phyloP scores from a whole-genome alignment of 2,329 filamentous ascomycete species.

The Samsoniella hepiali region DNA sequence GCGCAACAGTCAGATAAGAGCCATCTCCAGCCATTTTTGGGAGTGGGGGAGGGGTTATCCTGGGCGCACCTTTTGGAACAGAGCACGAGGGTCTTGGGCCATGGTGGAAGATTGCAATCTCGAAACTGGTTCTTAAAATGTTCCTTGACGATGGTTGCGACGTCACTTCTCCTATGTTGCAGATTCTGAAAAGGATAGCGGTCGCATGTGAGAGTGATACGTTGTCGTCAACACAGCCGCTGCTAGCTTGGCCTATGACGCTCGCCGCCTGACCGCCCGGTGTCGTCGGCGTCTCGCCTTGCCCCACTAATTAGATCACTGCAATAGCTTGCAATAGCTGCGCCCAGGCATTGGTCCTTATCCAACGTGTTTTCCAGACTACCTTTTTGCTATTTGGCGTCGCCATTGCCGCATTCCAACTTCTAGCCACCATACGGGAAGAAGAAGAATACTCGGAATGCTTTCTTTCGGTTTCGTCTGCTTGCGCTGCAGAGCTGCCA shows the following conservation, averaged over 20 bases:
- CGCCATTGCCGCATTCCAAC: background rate
- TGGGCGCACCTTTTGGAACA: conserved; percentile 68
- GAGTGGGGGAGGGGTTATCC: conserved; percentile 27
- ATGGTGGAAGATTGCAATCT: conserved; percentile 40
- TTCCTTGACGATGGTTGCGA: background rate
- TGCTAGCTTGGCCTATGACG: conserved; percentile 14
- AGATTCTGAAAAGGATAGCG: conserved; percentile 1
- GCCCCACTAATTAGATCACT: conserved; percentile 12
- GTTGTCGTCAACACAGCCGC: conserved; percentile 14
- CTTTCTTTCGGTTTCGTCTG: conserved; percentile 24
- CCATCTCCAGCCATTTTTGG: background rate
- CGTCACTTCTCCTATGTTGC: background rate
- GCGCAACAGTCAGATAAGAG: conserved; percentile 1
- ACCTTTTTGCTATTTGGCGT: background rate
- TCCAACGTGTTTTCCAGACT: background rate
- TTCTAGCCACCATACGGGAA: too few relatives aligned
- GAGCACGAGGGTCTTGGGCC: conserved; percentile 73
- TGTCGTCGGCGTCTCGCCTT: background rate
- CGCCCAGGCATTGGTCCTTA: background rate
- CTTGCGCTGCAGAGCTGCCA: conserved; percentile 29
- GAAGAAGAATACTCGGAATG: background rate
- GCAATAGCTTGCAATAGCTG: background rate
- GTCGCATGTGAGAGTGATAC: conserved; percentile 15
- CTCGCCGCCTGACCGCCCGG: conserved; percentile 18
- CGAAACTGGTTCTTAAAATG: background rate